Percentiles rank a stretch among this genome's conserved stretches.
Conservation (phyloP, 148 eudicot species). For the Dysphania ambrosioides region DNA sequence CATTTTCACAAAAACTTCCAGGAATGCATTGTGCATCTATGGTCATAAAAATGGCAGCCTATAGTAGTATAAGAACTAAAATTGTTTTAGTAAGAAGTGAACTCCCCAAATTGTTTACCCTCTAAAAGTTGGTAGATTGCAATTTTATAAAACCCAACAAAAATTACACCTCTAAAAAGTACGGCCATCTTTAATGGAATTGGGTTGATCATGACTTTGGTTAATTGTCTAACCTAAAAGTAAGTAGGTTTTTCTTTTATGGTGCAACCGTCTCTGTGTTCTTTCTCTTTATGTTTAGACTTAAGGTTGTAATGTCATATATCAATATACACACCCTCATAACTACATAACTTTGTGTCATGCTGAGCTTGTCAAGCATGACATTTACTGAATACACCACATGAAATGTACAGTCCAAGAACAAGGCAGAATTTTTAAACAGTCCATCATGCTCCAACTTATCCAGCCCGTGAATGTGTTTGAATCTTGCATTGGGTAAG, state of each 20-base stretch:
- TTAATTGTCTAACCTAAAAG: too few species aligned
- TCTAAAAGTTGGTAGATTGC: too few species aligned
- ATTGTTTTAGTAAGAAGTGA: background rate
- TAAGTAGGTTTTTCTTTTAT: slow-evolving; percentile 5
- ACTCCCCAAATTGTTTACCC: too few species aligned
- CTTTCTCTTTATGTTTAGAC: slow-evolving; percentile 13
- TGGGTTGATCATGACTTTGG: too few species aligned
- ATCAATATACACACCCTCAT: background rate
- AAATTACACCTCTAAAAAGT: slow-evolving; percentile 6
- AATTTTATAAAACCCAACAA: background rate
- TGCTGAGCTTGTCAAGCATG: background rate
- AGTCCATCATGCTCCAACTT: too few species aligned
- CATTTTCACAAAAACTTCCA: too few species aligned
- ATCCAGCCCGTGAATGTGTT: background rate
- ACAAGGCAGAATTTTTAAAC: background rate
- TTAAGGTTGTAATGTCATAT: slow-evolving; percentile 20
- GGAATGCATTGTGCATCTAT: too few species aligned
- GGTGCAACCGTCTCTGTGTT: background rate
- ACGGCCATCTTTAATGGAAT: too few species aligned
- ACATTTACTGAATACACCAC: slow-evolving; percentile 7
- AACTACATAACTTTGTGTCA: background rate
- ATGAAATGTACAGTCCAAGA: slow-evolving; percentile 1
- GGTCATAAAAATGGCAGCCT: background rate
- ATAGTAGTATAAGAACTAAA: background rate
- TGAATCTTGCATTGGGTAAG: too few species aligned